Evolutionary conservation across 192 early-diverging fungal species (phyloP), one percentile per base, ranked within the genome.

Genomic region (Backusella parvicylindrica): DNA sequence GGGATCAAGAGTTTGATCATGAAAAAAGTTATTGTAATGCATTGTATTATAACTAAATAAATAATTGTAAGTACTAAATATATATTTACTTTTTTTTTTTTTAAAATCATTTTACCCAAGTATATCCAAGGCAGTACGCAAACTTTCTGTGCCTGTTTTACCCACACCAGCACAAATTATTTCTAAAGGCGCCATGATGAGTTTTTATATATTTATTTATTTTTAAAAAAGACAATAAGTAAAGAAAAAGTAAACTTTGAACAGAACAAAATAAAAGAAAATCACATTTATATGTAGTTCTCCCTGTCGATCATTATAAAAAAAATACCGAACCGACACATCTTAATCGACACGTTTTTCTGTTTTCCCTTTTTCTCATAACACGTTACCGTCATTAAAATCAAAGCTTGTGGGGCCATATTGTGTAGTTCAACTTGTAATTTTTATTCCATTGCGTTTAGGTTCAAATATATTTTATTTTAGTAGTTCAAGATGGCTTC

Each of bases 141-240:
- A 65, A 60, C 70, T 68, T 35, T 72, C 65, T 26, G 77, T 78
- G 8, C 77, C 77, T 40, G 71, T 73, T 38, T 71, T 64, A 18
- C 77, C 77, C n/a, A 41, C 60, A 11, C 77, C 71, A 8, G 71
- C 67, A 3, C 77, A 70, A 16, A 77, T 77, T 21, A 77, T 30
- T 65, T 77, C 63, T 21, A 77, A 38, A 50, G 75, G 75, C 15
- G 73, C 73, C 73, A 74, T 74, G 18, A 16, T n/a, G 18, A 16
- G 15, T 3, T 47, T 6, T 41, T 47, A 3, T 47, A 47, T 5
- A 18, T 47, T 47, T 5, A 43, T 3, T 43, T 16, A 18, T 15
- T 43, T 43, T 43, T 43, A 13, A 40, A 40, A 40, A 2, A 11
- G 12, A 40, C 1, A 15, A 11, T 13, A 40, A 41, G 3, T 15